Conservation (phyloP, 768 basidiomycete genomes). For the Goffeauzyma gilvescens region DNA sequence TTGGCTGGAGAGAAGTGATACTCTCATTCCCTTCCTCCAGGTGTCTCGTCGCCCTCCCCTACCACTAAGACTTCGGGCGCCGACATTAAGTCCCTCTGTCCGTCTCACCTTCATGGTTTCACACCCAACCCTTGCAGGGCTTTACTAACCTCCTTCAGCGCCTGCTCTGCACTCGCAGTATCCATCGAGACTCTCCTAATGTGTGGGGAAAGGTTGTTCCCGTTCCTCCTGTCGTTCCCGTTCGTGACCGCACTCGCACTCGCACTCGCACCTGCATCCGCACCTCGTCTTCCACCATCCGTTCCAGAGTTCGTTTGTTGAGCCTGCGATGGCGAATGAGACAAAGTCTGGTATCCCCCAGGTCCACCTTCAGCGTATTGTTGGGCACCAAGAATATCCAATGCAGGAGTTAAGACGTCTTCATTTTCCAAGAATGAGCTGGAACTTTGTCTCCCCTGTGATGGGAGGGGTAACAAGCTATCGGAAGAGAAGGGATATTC, state of each 20-base stretch:
- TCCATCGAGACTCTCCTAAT: conserved; percentile 10
- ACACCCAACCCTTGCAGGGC: conserved; percentile 17
- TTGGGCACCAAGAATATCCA: conserved; percentile 10
- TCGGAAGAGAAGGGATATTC: no score
- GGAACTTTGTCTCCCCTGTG: no score
- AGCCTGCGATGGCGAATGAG: no score
- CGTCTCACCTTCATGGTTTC: no score
- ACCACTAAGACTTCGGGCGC: no score
- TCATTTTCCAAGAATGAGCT: neutral
- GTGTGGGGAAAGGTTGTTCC: neutral
- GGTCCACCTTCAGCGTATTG: conserved; percentile 10
- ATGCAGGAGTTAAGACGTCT: conserved; percentile 4
- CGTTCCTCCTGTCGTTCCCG: neutral
- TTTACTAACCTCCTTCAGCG: conserved; percentile 26
- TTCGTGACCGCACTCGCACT: neutral
- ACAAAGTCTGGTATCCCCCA: conserved; percentile 2
- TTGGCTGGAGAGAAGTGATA: no score
- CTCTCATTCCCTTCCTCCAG: no score
- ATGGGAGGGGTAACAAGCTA: no score
- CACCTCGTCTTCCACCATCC: no score
- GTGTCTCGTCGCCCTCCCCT: no score
- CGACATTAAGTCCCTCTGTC: no score
- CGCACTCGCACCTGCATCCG: neutral
- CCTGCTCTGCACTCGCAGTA: conserved; percentile 28
- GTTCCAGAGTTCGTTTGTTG: no score